phyloP scores from a whole-genome alignment of 176 grass and related monocot genomes.

The Tuctoria greenei region DNA sequence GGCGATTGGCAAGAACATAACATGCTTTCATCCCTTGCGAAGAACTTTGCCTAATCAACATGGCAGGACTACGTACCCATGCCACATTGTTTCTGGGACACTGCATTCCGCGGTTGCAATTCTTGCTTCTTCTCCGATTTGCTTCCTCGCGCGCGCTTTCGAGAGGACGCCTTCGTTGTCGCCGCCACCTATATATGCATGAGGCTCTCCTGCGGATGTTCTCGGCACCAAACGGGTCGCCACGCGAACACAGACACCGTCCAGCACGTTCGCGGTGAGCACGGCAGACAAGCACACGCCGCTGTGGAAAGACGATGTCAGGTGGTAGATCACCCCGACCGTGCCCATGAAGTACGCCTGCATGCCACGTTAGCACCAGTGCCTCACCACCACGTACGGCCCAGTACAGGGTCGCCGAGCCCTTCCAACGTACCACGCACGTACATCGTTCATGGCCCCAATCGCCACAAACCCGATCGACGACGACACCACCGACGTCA shows the following conservation, averaged over 20 bases:
- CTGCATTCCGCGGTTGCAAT: no score
- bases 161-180: neutral
- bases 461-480: slow-evolving; percentile 40
- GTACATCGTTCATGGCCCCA: slow-evolving; percentile 33
- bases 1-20: no score
- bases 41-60: no score
- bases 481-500: slow-evolving; percentile 44
- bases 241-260: slow-evolving; percentile 70
- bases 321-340: slow-evolving; percentile 70
- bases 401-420: slow-evolving; percentile 55
- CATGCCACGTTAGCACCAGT: slow-evolving; percentile 74
- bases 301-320: slow-evolving; percentile 79
- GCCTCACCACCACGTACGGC: slow-evolving; percentile 40
- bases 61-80: no score
- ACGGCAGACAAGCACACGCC: slow-evolving; percentile 87
- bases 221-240: slow-evolving; percentile 66
- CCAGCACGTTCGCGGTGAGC: slow-evolving; percentile 65
- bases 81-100: no score
- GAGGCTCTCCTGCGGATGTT: slow-evolving; percentile 35
- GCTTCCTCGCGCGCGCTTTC: slow-evolving; percentile 1
- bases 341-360: slow-evolving; percentile 97
- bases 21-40: no score
- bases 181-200: neutral
- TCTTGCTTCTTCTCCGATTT: no score
- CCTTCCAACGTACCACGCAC: slow-evolving; percentile 47